These are phyloP conservation scores for Friedmanniomyces simplex DNA, from an alignment of 495 filamentous ascomycete genomes.

Conservation along the genomic window DNA sequence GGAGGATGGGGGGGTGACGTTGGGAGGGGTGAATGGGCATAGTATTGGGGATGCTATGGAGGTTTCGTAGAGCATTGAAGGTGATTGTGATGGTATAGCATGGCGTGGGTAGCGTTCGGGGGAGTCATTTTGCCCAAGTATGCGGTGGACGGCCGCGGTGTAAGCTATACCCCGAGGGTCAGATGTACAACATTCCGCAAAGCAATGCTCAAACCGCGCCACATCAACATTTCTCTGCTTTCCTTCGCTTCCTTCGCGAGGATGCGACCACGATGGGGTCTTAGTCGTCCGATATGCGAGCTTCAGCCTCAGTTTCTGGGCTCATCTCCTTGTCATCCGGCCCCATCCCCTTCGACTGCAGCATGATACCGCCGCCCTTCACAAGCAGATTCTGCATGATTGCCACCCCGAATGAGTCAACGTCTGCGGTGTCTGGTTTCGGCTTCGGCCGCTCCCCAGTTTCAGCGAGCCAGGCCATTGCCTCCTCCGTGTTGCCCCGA, in stretches of 20 bases:
- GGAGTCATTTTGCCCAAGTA: not conserved
- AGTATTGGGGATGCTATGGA: conserved; percentile 22
- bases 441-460: conserved; percentile 23
- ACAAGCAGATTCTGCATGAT: conserved; percentile 18
- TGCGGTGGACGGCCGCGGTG: not conserved
- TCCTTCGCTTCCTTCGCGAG: no score
- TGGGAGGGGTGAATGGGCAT: conserved; percentile 13
- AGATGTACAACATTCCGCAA: not conserved
- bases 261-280: no score
- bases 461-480: conserved; percentile 35
- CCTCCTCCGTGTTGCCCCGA: conserved; percentile 49
- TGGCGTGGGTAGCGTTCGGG: not conserved
- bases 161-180: not conserved
- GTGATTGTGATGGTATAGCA: not conserved
- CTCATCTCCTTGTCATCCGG: no score
- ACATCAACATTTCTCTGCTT: no score
- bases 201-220: not conserved
- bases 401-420: conserved; percentile 4
- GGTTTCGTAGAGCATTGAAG: conserved; percentile 9
- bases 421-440: conserved; percentile 29
- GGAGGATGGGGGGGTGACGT: conserved; percentile 63
- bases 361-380: conserved; percentile 8
- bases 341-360: not conserved
- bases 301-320: no score
- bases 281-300: no score